Evolutionary conservation across 768 basidiomycete genomes (phyloP).

Genomic region (Rhodosporidiobolus sp.): DNA sequence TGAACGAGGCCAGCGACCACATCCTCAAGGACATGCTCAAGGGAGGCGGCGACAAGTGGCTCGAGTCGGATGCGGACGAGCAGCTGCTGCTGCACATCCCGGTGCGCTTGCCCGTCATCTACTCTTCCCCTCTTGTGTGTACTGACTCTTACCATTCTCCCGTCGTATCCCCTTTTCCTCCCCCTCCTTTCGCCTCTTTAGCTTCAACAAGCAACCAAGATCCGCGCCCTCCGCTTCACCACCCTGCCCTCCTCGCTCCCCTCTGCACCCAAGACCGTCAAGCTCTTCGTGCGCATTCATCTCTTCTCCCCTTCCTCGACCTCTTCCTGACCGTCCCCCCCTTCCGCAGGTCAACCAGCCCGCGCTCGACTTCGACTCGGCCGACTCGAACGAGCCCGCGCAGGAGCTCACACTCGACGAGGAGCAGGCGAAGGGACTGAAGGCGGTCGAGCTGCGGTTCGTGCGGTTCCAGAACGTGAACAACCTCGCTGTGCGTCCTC

Average conservation of each 20-base stretch:
- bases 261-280: constrained; percentile 62
- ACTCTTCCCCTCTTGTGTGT: not conserved
- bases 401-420: constrained; percentile 60
- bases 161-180: constrained; percentile 3
- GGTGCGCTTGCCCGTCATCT: constrained; percentile 51
- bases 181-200: not conserved
- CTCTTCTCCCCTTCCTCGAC: too few species aligned
- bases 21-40: constrained; percentile 58
- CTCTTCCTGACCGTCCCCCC: too few species aligned
- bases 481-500: constrained; percentile 60
- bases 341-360: too few species aligned
- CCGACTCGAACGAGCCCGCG: constrained; percentile 55
- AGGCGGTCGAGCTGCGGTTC: constrained; percentile 57
- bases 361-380: constrained; percentile 62
- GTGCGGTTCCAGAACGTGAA: constrained; percentile 70
- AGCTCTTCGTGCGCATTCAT: constrained; percentile 61
- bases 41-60: constrained; percentile 53
- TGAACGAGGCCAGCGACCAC: constrained; percentile 63
- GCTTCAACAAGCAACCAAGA: constrained; percentile 52
- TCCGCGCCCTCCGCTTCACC: constrained; percentile 61
- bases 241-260: constrained; percentile 45
- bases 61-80: constrained; percentile 69
- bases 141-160: not conserved
- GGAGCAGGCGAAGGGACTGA: constrained; percentile 50
- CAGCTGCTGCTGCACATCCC: constrained; percentile 66